Conservation (phyloP, 2,329 filamentous ascomycete species). For the Fusarium sp. region DNA sequence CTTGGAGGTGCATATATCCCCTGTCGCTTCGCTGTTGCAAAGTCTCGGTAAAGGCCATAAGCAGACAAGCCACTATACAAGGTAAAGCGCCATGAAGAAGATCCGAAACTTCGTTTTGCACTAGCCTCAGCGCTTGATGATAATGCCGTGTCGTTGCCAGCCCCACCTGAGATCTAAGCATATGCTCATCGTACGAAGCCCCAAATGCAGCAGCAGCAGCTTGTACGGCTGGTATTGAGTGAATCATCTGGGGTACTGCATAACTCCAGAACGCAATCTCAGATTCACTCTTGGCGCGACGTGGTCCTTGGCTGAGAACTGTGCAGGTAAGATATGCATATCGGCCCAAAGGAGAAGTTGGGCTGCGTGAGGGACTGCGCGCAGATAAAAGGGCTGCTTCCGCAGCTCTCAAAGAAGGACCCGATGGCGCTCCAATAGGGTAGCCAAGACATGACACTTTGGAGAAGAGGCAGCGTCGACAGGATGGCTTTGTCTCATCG, state of each 20-base stretch:
- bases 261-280: constrained; percentile 23
- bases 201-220: constrained; percentile 24
- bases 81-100: neutral
- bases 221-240: constrained; percentile 16
- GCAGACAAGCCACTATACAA: constrained; percentile 17
- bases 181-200: constrained; percentile 21
- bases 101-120: constrained; percentile 6
- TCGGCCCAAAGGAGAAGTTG: neutral
- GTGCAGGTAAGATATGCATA: constrained; percentile 18
- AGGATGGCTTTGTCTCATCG: constrained; percentile 31
- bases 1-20: constrained; percentile 21
- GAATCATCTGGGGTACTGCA: constrained; percentile 23
- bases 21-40: constrained; percentile 23
- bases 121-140: neutral
- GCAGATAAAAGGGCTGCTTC: neutral
- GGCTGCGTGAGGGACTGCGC: neutral
- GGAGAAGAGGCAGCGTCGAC: constrained; percentile 25
- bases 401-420: fast-evolving
- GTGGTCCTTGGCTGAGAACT: constrained; percentile 16
- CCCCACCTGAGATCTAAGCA: neutral
- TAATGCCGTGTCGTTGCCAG: constrained; percentile 3
- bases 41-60: constrained; percentile 15
- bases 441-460: constrained; percentile 17
- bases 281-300: constrained; percentile 1
- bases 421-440: constrained; percentile 15